Conservation (phyloP, 2,329 filamentous ascomycete species). For the Neopestalotiopsis sp. region DNA sequence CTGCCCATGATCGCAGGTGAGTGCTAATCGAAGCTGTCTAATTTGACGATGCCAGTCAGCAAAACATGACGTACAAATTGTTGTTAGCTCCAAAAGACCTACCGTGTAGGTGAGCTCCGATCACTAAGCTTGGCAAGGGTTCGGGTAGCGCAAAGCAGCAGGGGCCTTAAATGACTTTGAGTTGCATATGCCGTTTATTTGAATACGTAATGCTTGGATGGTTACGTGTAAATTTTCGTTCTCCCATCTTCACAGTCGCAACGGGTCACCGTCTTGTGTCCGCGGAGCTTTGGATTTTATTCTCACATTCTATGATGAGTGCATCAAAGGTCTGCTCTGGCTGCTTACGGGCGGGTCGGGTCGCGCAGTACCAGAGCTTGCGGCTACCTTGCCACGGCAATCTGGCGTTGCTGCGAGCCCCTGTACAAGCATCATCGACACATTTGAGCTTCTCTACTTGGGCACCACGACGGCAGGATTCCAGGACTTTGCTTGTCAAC, state of each 20-base stretch:
- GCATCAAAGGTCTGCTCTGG: conserved; percentile 2
- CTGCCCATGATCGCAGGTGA: neutral
- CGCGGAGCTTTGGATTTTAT: neutral
- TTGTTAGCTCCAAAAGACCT: neutral
- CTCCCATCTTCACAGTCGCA: neutral
- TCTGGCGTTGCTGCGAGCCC: neutral
- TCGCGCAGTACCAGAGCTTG: neutral
- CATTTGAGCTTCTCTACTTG: conserved; percentile 8
- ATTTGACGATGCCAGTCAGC: neutral
- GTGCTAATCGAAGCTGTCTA: neutral
- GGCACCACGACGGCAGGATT: neutral
- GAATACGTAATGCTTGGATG: neutral
- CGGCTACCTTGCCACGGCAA: neutral
- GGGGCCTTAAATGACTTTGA: neutral
- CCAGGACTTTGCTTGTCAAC: neutral
- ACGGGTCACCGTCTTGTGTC: neutral
- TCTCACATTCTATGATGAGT: neutral
- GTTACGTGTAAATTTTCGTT: neutral
- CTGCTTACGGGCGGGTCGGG: neutral
- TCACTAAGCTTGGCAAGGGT: neutral
- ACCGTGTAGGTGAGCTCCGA: neutral
- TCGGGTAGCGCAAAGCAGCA: neutral
- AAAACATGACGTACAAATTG: neutral
- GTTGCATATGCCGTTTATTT: neutral
- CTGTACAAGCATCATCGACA: conserved; percentile 16